Percentiles rank a stretch among this genome's conserved stretches.
Conservation (phyloP, 345 rosid genomes). For the Gossypium rotundifolium region DNA sequence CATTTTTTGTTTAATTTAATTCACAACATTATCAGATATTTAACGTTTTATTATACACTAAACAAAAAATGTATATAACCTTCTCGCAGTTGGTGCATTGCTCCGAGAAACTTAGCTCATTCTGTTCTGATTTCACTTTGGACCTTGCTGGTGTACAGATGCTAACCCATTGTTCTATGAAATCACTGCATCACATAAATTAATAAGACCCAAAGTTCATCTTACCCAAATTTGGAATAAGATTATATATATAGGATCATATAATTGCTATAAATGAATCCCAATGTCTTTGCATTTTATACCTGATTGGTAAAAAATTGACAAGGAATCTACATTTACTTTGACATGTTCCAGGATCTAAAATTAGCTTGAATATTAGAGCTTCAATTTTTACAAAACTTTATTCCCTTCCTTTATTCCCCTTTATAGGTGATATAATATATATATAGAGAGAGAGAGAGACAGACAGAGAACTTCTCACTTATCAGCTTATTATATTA, state of each 20-base stretch:
- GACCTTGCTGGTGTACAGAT: slow-evolving; percentile 70
- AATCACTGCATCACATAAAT: slow-evolving; percentile 46
- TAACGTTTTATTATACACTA: not conserved
- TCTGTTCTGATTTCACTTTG: slow-evolving; percentile 52
- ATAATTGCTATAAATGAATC: not conserved
- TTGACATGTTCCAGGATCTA: not conserved
- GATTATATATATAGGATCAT: too few relatives aligned
- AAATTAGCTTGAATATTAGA: not conserved
- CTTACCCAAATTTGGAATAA: too few relatives aligned
- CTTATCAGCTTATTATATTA: not conserved
- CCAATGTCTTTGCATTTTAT: not conserved
- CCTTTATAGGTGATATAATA: not conserved
- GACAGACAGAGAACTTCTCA: not conserved
- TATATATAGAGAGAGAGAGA: too few relatives aligned
- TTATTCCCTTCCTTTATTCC: slow-evolving; percentile 1
- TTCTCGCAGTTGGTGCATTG: slow-evolving; percentile 82
- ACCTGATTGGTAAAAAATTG: not conserved
- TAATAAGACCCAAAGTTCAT: too few relatives aligned
- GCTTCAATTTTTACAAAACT: not conserved
- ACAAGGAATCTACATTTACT: not conserved
- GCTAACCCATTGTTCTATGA: slow-evolving; percentile 83
- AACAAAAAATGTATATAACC: slow-evolving; percentile 29
- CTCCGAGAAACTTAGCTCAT: slow-evolving; percentile 42
- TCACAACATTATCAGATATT: not conserved
- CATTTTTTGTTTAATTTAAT: slow-evolving; percentile 1